These are phyloP conservation scores for Tilletiaria anomala DNA, from an alignment of 1,284 basidiomycete genomes.

Conservation along the genomic window DNA sequence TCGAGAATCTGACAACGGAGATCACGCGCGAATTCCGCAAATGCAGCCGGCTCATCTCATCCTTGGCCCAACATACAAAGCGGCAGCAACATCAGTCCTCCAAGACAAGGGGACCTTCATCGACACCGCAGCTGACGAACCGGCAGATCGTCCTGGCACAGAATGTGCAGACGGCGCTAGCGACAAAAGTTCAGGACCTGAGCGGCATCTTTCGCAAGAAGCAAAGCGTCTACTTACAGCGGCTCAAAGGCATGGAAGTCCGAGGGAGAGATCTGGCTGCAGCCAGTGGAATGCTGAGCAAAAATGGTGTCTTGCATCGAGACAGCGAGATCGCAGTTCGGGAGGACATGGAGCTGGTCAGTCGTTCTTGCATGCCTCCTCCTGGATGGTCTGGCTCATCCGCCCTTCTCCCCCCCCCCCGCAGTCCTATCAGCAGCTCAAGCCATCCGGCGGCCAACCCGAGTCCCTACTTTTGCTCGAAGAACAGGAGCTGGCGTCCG, in stretches of 20 bases:
- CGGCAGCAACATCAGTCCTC: constrained; percentile 28
- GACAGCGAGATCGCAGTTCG: constrained; percentile 22
- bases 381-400: constrained; percentile 37
- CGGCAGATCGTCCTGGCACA: constrained; percentile 49
- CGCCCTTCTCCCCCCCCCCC: too few species aligned
- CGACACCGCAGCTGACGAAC: constrained; percentile 35
- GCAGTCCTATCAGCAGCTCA: background rate
- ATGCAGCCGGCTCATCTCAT: constrained; percentile 18
- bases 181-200: constrained; percentile 82
- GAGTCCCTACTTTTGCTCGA: constrained; percentile 10
- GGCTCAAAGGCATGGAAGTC: constrained; percentile 49
- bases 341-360: constrained; percentile 32
- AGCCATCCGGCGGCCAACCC: constrained; percentile 2
- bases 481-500: constrained; percentile 5
- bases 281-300: constrained; percentile 3
- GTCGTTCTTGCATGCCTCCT: constrained; percentile 28
- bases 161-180: constrained; percentile 92
- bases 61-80: background rate
- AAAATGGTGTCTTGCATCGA: constrained; percentile 3
- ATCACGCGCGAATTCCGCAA: constrained; percentile 51
- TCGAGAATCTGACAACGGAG: constrained; percentile 67
- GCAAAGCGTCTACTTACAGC: constrained; percentile 91
- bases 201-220: constrained; percentile 91
- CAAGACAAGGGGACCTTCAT: background rate
- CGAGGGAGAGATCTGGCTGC: constrained; percentile 16